These are phyloP conservation scores for Larix kaempferi DNA, from an alignment of 75 land plant genomes.

Conservation along the genomic window DNA sequence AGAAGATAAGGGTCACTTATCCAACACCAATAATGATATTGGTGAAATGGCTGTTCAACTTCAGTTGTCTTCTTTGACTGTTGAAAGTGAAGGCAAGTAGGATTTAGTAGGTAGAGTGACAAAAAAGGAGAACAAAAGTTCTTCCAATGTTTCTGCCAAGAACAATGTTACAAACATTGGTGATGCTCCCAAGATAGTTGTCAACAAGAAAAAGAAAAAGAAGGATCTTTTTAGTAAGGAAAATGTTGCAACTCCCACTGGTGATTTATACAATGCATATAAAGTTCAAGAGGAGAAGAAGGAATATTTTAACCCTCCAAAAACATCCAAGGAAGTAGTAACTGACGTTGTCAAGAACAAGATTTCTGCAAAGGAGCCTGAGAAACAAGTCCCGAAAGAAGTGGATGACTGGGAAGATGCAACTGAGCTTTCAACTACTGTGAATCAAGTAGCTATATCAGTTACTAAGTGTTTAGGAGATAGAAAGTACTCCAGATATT, in stretches of 20 bases:
- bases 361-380: background rate
- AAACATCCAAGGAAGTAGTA: slow-evolving; percentile 8
- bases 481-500: slow-evolving; percentile 86
- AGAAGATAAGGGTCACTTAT: background rate
- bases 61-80: background rate
- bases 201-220: slow-evolving; percentile 68
- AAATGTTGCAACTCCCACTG: slow-evolving; percentile 80
- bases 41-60: background rate
- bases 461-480: background rate
- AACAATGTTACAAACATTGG: background rate
- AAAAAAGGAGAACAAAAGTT: slow-evolving; percentile 4
- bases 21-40: background rate
- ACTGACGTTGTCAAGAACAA: slow-evolving; percentile 7
- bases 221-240: slow-evolving; percentile 76
- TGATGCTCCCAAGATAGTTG: slow-evolving; percentile 1
- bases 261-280: slow-evolving; percentile 91
- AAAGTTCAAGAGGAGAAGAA: slow-evolving; percentile 91
- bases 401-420: slow-evolving; percentile 99
- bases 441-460: background rate
- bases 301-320: slow-evolving; percentile 15
- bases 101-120: slow-evolving; percentile 3
- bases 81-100: slow-evolving; percentile 1
- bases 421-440: slow-evolving; percentile 77
- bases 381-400: slow-evolving; percentile 41
- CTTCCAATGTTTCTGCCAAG: background rate